These are phyloP conservation scores for Globisporangium spinosum DNA, from an alignment of 352 stramenopile species.

Conservation along the genomic window DNA sequence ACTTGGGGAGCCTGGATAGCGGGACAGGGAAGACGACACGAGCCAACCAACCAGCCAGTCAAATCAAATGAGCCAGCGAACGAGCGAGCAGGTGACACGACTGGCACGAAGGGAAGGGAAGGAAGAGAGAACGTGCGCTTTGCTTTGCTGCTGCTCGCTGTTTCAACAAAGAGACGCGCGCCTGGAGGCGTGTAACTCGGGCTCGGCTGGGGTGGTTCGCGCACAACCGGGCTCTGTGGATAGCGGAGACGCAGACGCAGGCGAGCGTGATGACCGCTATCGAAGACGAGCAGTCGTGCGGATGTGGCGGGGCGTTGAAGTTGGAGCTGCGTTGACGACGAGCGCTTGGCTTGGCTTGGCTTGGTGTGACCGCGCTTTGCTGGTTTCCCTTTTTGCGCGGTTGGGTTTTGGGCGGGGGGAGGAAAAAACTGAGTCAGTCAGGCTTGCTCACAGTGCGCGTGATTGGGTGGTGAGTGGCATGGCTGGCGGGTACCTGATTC, in stretches of 20 bases:
- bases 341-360: neutral
- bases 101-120: neutral
- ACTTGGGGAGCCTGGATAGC: neutral
- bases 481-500: neutral
- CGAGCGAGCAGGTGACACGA: neutral
- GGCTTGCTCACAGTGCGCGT: neutral
- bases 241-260: slow-evolving; percentile 1
- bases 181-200: neutral
- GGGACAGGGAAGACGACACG: neutral
- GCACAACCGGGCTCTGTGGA: neutral
- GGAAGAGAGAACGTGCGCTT: neutral
- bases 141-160: neutral
- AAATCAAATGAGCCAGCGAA: neutral
- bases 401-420: neutral
- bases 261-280: neutral
- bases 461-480: slow-evolving; percentile 2
- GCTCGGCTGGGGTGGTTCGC: neutral
- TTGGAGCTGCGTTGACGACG: neutral
- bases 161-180: slow-evolving; percentile 5
- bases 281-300: neutral
- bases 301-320: neutral
- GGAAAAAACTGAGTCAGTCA: slow-evolving; percentile 1
- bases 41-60: neutral
- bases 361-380: neutral
- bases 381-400: neutral